These are phyloP conservation scores for Sporothrix curviconia DNA, from an alignment of 2,329 filamentous ascomycete species.

Conservation along the genomic window DNA sequence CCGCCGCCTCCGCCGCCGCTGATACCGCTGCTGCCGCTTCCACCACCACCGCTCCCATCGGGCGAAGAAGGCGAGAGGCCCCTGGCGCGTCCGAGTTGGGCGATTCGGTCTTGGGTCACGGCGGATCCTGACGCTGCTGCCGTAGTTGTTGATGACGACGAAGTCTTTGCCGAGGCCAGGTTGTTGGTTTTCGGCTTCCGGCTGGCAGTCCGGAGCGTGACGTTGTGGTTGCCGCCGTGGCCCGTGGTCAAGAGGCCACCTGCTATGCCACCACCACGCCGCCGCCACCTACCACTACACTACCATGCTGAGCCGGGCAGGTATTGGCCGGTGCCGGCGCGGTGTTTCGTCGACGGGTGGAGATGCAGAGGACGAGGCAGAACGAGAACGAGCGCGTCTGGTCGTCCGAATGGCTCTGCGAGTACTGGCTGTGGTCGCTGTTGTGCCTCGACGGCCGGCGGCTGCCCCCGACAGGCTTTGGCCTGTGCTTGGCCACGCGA, in stretches of 20 bases:
- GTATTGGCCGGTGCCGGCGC: too few relatives aligned
- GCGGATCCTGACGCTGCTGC: not conserved
- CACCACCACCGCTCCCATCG: not conserved
- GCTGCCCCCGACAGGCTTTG: not conserved
- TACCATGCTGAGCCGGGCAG: too few relatives aligned
- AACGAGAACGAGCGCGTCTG: conserved; percentile 11
- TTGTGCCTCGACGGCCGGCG: not conserved
- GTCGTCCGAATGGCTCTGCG: not conserved
- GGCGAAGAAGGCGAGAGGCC: conserved; percentile 10
- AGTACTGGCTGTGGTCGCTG: not conserved
- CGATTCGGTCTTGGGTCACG: not conserved
- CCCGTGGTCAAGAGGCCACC: conserved; percentile 9
- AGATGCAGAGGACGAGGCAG: conserved; percentile 4
- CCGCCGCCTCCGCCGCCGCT: too few relatives aligned
- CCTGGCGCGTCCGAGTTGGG: not conserved
- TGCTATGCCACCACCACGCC: not conserved
- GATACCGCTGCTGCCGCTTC: not conserved
- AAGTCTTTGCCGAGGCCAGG: not conserved
- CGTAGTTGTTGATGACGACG: not conserved
- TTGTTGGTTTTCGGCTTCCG: conserved; percentile 16
- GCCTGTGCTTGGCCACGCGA: not conserved
- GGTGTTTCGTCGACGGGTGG: not conserved
- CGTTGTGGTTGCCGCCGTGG: conserved; percentile 18
- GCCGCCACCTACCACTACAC: not conserved
- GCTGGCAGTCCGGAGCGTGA: conserved; percentile 19